A percentile compares a stretch with the other conserved stretches of the same genome.
These are phyloP conservation scores for Saccharomycopsis sp. DNA, from an alignment of 805 yeast genomes.

Conservation along the genomic window DNA sequence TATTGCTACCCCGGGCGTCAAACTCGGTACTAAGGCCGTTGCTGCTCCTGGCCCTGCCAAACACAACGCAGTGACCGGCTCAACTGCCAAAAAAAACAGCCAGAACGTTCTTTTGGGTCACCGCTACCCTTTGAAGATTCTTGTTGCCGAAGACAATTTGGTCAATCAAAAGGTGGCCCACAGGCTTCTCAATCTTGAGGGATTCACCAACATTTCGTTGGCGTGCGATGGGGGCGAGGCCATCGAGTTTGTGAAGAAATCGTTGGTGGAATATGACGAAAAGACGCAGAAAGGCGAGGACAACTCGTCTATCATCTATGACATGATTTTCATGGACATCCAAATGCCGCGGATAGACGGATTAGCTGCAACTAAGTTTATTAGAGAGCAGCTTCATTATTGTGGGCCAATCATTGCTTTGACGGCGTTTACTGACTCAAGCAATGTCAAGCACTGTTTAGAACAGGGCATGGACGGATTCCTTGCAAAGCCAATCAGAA, in stretches of 20 bases:
- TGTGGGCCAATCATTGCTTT: conserved; percentile 81
- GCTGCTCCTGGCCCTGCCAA: not conserved
- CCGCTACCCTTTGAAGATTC: conserved; percentile 35
- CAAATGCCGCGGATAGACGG: conserved; percentile 97
- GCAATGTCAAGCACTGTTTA: conserved; percentile 78
- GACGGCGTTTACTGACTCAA: conserved; percentile 92
- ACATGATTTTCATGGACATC: conserved; percentile 90
- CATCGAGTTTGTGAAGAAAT: conserved; percentile 51
- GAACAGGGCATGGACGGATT: conserved; percentile 93
- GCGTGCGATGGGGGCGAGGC: conserved; percentile 94
- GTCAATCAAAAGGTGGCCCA: conserved; percentile 93
- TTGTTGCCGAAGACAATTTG: conserved; percentile 90
- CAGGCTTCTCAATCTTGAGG: conserved; percentile 83
- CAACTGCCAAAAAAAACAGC: not conserved
- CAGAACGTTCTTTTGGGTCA: conserved; percentile 22
- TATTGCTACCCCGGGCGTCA: not conserved
- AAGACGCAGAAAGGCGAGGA: conserved; percentile 27
- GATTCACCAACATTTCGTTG: conserved; percentile 59
- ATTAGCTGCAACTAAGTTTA: conserved; percentile 67
- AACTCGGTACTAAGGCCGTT: not conserved
- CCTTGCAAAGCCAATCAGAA: conserved; percentile 78
- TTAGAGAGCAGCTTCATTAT: conserved; percentile 56
- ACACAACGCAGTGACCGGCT: not conserved
- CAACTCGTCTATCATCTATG: conserved; percentile 27
- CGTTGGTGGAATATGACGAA: conserved; percentile 29